phyloP scores from a whole-genome alignment of 2,329 filamentous ascomycete species.

The Xylaria sp. region DNA sequence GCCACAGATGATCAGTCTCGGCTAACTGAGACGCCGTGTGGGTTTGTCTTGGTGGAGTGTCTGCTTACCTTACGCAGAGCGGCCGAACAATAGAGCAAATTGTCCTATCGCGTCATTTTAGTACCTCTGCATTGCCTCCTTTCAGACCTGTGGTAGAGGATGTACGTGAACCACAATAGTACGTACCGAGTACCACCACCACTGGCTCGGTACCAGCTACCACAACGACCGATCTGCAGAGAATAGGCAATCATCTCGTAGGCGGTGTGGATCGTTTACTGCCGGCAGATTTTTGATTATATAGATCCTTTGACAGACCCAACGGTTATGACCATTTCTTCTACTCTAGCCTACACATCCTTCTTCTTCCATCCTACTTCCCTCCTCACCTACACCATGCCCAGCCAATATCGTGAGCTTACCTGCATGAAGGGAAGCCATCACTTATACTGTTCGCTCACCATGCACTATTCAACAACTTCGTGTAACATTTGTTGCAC shows the following conservation, averaged over 20 bases:
- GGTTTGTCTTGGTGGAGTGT: background rate
- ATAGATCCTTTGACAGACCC: background rate
- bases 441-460: background rate
- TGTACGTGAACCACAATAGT: background rate
- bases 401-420: background rate
- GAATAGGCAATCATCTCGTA: background rate
- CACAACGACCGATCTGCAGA: background rate
- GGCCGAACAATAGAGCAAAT: background rate
- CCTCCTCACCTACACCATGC: background rate
- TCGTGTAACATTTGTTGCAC: background rate
- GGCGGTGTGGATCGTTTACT: background rate
- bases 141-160: background rate
- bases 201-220: background rate
- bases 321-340: background rate
- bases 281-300: background rate
- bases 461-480: background rate
- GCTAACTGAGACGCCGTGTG: background rate
- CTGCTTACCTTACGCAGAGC: background rate
- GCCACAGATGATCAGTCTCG: background rate
- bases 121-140: background rate
- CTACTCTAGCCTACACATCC: background rate
- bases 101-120: background rate
- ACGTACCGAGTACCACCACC: background rate
- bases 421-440: background rate
- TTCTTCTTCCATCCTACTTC: background rate